These are phyloP conservation scores for Tylopilus rubrobrunneus DNA, from an alignment of 768 basidiomycete species.

Conservation along the genomic window DNA sequence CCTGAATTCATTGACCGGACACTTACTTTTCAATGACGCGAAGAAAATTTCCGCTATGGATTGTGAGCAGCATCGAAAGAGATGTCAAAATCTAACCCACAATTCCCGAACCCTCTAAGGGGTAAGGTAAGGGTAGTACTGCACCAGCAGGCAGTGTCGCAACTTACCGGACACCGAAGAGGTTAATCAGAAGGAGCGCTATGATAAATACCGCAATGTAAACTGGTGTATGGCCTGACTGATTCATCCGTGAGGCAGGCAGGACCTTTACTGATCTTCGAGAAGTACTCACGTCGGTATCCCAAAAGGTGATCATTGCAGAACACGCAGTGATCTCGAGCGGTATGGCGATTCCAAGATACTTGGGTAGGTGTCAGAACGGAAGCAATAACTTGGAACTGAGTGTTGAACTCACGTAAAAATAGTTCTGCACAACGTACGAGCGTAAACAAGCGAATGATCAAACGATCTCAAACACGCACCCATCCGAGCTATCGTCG, in stretches of 20 bases:
- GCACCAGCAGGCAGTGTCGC: constrained; percentile 29
- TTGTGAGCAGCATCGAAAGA: constrained; percentile 1
- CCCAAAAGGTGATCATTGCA: constrained; percentile 52
- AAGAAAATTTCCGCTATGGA: constrained; percentile 21
- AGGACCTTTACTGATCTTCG: neutral
- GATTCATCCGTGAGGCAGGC: constrained; percentile 15
- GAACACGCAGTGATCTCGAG: constrained; percentile 50
- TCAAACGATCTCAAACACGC: neutral
- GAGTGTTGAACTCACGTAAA: constrained; percentile 23
- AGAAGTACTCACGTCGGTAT: constrained; percentile 20
- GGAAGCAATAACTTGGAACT: neutral
- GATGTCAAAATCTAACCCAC: constrained; percentile 3
- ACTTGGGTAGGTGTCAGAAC: constrained; percentile 3
- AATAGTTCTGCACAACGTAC: constrained; percentile 28
- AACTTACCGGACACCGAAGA: constrained; percentile 46
- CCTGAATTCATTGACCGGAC: neutral
- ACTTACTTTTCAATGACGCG: constrained; percentile 23
- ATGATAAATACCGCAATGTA: constrained; percentile 40
- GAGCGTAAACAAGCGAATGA: neutral
- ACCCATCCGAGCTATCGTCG: constrained; percentile 23
- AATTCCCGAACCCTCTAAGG: constrained; percentile 20
- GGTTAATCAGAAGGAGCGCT: constrained; percentile 38
- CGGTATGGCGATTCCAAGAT: constrained; percentile 38
- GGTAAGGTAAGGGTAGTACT: constrained; percentile 31
- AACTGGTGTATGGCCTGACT: constrained; percentile 37